Evolutionary conservation across 768 basidiomycete genomes (phyloP), one percentile per base, ranked within the genome.

Genomic region (Arthromyces matolae): DNA sequence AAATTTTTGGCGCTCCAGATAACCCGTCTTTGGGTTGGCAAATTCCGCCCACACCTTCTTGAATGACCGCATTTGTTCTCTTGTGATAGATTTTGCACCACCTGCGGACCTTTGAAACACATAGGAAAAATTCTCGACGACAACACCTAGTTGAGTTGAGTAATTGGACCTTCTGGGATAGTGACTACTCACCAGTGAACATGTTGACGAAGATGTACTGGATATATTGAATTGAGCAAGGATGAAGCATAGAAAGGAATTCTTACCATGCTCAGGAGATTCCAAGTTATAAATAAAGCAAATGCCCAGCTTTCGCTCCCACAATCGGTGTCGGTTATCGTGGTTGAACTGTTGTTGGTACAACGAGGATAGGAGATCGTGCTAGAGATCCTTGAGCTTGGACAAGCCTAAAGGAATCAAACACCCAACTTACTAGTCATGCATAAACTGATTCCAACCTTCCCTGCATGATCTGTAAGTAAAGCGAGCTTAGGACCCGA

Each of bases 401-500:
- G 9, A 49, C 22, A n/a, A 36, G 18, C 60, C 35, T 43, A 40
- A 18, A 42, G 25, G 31, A n/a, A 25, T 33, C 49, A 3, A 43
- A 27, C 27, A 32, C 23, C n/a, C 2, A 24, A 45, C 86, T 60
- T 63, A 93, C 90, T 83, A 95, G 67, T 97, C 90, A 62, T 97
- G 94, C 95, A 97, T 97, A 64, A 86, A 96, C 57, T 86, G 83
- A 62, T 97, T 97, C 95, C 95, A 98, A 0, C 84, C 91, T 64
- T 97, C 94, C 8, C 93, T 93, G 54, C 37, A 37, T 42, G 55
- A 24, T 55, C 48, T n/a, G n/a, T n/a, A 43, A 5, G 34, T 56
- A 29, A 61, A 37, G 42, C 42, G 32, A 35, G 23, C 19, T 39
- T 32, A 36, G 28, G 35, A 10, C 9, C 22, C 18, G 35, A 40